These are phyloP conservation scores for Trichoderma sp. DNA, from an alignment of 2,329 filamentous ascomycete species.

Conservation along the genomic window DNA sequence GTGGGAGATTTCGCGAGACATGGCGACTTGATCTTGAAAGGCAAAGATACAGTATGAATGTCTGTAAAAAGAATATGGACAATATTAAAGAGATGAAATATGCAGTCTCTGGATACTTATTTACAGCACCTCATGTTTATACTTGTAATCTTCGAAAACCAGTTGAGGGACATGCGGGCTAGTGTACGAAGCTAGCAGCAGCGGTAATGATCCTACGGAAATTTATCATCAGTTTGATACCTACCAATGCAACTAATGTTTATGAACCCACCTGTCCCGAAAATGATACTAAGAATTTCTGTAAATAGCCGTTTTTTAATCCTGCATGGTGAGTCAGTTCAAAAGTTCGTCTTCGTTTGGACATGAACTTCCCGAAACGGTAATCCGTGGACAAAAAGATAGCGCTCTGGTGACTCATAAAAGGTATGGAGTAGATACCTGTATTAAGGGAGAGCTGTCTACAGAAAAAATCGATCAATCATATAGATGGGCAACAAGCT, in stretches of 20 bases:
- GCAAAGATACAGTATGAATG: neutral
- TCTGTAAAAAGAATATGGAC: neutral
- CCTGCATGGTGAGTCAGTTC: neutral
- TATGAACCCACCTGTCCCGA: neutral
- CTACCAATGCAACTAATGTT: neutral
- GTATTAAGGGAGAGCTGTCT: neutral
- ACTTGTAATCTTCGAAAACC: neutral
- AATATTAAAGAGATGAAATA: neutral
- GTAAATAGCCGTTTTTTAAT: neutral
- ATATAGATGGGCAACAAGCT: neutral
- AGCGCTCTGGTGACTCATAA: neutral
- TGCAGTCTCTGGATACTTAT: neutral
- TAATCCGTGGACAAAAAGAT: neutral
- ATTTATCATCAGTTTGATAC: neutral
- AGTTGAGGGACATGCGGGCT: neutral
- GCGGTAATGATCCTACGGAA: neutral
- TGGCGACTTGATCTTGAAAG: neutral
- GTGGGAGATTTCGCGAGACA: slow-evolving; percentile 25
- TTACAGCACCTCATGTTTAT: neutral
- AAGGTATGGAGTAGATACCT: no score
- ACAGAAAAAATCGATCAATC: no score
- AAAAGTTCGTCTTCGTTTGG: neutral
- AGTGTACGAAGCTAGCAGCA: neutral
- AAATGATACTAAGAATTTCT: neutral
- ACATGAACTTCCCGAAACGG: neutral